A percentile compares a stretch with the other conserved stretches of the same genome.
Evolutionary conservation across 805 yeast species (phyloP).

Genomic region (Zygosaccharomyces bisporus): DNA sequence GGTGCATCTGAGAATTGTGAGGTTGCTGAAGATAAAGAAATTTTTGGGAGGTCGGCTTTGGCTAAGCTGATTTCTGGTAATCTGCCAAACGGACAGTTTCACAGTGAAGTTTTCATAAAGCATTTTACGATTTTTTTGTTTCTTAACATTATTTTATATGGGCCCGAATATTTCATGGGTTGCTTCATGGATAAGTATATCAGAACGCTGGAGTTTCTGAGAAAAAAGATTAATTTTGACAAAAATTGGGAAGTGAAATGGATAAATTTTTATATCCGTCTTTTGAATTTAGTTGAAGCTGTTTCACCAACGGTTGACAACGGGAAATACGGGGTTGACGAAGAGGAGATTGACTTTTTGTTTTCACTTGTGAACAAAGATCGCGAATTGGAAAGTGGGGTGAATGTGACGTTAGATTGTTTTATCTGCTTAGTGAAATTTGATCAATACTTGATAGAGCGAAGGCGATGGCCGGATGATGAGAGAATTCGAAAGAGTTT

Average conservation of each 20-base stretch:
- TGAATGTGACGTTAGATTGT: slow-evolving; percentile 6
- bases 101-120: slow-evolving; percentile 22
- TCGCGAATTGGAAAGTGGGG: slow-evolving; percentile 2
- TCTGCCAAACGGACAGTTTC: slow-evolving; percentile 11
- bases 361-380: neutral
- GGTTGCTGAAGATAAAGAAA: neutral
- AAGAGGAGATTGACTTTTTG: slow-evolving; percentile 7
- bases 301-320: neutral
- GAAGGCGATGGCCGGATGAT: slow-evolving; percentile 7
- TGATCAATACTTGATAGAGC: slow-evolving; percentile 11
- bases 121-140: slow-evolving; percentile 19
- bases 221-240: slow-evolving; percentile 24
- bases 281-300: slow-evolving; percentile 17
- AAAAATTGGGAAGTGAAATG: slow-evolving; percentile 25
- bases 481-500: neutral
- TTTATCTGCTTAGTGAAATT: slow-evolving; percentile 14
- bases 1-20: slow-evolving; percentile 13
- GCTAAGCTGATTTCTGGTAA: slow-evolving; percentile 16
- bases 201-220: slow-evolving; percentile 17
- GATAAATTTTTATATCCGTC: slow-evolving; percentile 22
- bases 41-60: slow-evolving; percentile 8
- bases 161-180: slow-evolving; percentile 15
- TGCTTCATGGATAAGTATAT: slow-evolving; percentile 21
- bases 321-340: slow-evolving; percentile 6
- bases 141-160: slow-evolving; percentile 15